A percentile compares a stretch with the other conserved stretches of the same genome.
phyloP scores from a whole-genome alignment of 1,284 basidiomycete species.

The Fomitopsis schrenkii region DNA sequence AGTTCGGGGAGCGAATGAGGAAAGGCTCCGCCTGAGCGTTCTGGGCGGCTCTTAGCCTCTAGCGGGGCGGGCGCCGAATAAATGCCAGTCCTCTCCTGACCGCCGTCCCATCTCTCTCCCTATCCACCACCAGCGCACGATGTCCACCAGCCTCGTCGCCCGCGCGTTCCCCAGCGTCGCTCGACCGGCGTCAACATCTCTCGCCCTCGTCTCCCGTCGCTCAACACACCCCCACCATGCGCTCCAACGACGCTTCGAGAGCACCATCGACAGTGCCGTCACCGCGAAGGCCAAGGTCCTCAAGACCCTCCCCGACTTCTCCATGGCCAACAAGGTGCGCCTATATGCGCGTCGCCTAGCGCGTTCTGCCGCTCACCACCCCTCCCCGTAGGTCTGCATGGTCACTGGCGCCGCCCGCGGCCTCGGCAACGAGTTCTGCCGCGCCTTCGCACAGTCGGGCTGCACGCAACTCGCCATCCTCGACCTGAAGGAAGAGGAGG shows the following conservation, averaged over 20 bases:
- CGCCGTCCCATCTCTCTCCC: slow-evolving; percentile 3
- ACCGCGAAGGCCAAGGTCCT: slow-evolving; percentile 26
- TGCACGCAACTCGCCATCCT: slow-evolving; percentile 81
- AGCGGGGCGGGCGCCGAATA: slow-evolving; percentile 10
- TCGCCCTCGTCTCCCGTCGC: slow-evolving; percentile 6
- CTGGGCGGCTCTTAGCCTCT: background rate
- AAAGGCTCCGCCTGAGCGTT: background rate
- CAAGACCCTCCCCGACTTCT: slow-evolving; percentile 57
- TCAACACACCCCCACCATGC: slow-evolving; percentile 5
- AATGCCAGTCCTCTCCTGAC: slow-evolving; percentile 8
- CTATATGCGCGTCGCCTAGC: background rate
- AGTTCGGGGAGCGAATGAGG: background rate
- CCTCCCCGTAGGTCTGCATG: slow-evolving; percentile 67
- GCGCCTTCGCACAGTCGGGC: slow-evolving; percentile 86
- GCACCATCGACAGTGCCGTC: slow-evolving; percentile 12
- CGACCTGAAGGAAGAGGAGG: slow-evolving; percentile 78
- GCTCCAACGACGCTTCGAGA: slow-evolving; percentile 22
- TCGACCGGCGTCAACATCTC: slow-evolving; percentile 11
- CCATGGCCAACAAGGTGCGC: slow-evolving; percentile 63
- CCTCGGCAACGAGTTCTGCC: slow-evolving; percentile 84
- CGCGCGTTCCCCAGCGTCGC: slow-evolving; percentile 9
- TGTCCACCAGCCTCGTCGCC: slow-evolving; percentile 10
- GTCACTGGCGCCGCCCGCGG: slow-evolving; percentile 95
- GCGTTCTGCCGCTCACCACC: background rate
- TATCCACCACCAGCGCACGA: slow-evolving; percentile 6